These are phyloP conservation scores for Lichtheimia hyalospora DNA, from an alignment of 371 early-diverging fungal genomes.

Conservation along the genomic window DNA sequence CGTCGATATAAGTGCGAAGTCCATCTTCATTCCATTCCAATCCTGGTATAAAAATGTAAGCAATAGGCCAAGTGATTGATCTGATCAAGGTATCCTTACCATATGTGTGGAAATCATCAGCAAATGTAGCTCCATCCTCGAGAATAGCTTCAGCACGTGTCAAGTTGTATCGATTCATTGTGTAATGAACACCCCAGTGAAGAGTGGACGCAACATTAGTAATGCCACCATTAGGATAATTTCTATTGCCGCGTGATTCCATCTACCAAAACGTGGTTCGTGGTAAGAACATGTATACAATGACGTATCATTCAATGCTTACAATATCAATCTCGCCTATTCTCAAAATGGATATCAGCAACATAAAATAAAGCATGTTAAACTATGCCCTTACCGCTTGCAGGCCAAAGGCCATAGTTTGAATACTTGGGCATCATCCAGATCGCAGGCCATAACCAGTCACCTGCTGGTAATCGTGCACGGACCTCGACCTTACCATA, in stretches of 20 bases:
- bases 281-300: neutral
- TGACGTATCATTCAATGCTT: constrained; percentile 2
- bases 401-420: constrained; percentile 73
- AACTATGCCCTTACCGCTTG: constrained; percentile 49
- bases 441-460: constrained; percentile 71
- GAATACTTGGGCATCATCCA: constrained; percentile 73
- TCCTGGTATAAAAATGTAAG: constrained; percentile 8
- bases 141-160: constrained; percentile 42
- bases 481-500: constrained; percentile 68
- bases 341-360: neutral
- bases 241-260: constrained; percentile 64
- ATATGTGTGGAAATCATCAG: constrained; percentile 45
- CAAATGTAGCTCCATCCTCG: constrained; percentile 33
- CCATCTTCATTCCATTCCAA: constrained; percentile 67
- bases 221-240: constrained; percentile 45
- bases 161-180: constrained; percentile 38
- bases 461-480: constrained; percentile 66
- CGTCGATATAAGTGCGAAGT: constrained; percentile 63
- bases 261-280: constrained; percentile 17
- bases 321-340: constrained; percentile 53
- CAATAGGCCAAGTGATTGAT: neutral
- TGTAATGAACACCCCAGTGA: constrained; percentile 62
- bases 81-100: constrained; percentile 13
- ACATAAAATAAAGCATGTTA: neutral
- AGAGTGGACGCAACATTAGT: constrained; percentile 53